These are phyloP conservation scores for Plasmodium yoelii DNA, from an alignment of 169 alveolate species.

Conservation along the genomic window DNA sequence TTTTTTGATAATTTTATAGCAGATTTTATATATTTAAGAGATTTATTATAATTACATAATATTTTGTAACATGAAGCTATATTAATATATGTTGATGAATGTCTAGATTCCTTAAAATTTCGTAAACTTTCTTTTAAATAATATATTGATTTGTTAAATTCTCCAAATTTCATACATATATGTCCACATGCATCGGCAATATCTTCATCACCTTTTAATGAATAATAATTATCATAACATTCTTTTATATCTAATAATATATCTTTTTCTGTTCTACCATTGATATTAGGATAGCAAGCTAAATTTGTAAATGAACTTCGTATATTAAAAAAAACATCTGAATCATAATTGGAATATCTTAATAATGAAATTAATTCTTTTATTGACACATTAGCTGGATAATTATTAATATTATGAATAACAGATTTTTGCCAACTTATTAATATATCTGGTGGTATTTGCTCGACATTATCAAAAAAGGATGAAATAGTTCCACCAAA, in stretches of 20 bases:
- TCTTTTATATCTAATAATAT: constrained; percentile 77
- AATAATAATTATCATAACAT: constrained; percentile 80
- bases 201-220: constrained; percentile 81
- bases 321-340: constrained; percentile 82
- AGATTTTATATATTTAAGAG: constrained; percentile 41
- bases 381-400: constrained; percentile 78
- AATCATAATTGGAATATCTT: constrained; percentile 84
- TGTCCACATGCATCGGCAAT: constrained; percentile 85
- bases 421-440: constrained; percentile 61
- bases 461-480: constrained; percentile 63
- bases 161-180: constrained; percentile 84
- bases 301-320: constrained; percentile 74
- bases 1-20: constrained; percentile 50
- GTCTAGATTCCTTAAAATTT: constrained; percentile 44
- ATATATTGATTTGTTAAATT: constrained; percentile 78
- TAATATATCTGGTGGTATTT: constrained; percentile 64
- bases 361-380: constrained; percentile 79
- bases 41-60: constrained; percentile 49
- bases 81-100: constrained; percentile 72
- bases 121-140: constrained; percentile 80
- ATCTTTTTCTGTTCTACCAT: constrained; percentile 84
- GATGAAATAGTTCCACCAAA: constrained; percentile 73
- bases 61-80: constrained; percentile 72
- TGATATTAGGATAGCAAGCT: constrained; percentile 78
- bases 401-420: constrained; percentile 30